Conservation (phyloP, 257 asterid genomes). For the Nicotiana otophora region DNA sequence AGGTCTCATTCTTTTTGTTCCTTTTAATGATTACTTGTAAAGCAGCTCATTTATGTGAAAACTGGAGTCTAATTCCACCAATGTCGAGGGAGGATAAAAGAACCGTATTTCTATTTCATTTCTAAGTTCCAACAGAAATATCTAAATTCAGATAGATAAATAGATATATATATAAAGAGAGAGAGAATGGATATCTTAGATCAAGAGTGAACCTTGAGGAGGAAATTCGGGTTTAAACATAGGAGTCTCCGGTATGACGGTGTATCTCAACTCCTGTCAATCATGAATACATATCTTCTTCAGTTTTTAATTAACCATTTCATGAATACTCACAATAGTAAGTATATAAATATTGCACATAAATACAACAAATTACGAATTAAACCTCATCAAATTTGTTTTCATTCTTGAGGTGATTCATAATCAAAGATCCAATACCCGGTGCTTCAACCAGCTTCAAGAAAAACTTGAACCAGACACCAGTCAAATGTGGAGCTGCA, state of each 20-base stretch:
- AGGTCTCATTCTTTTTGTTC: background rate
- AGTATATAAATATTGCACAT: background rate
- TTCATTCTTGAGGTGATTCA: slow-evolving; percentile 49
- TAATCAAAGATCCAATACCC: slow-evolving; percentile 50
- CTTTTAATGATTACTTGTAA: background rate
- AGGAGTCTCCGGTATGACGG: slow-evolving; percentile 85
- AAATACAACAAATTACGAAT: background rate
- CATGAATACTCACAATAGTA: background rate
- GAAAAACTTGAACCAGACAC: slow-evolving; percentile 55
- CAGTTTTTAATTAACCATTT: background rate
- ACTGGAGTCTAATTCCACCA: background rate
- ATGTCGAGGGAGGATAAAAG: background rate
- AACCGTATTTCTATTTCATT: background rate
- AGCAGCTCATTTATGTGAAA: background rate
- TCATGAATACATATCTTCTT: background rate
- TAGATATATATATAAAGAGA: too few relatives aligned
- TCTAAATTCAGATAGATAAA: background rate
- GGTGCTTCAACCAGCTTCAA: slow-evolving; percentile 60
- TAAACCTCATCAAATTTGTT: slow-evolving; percentile 66
- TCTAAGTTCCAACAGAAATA: background rate
- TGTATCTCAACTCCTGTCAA: slow-evolving; percentile 70
- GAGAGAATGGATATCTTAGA: background rate
- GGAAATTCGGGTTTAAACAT: slow-evolving; percentile 95
- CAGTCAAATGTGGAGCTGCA: slow-evolving; percentile 97
- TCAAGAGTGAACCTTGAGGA: slow-evolving; percentile 63